Evolutionary conservation across 1,284 basidiomycete genomes (phyloP).

Genomic region (Ustilago vetiveriae): DNA sequence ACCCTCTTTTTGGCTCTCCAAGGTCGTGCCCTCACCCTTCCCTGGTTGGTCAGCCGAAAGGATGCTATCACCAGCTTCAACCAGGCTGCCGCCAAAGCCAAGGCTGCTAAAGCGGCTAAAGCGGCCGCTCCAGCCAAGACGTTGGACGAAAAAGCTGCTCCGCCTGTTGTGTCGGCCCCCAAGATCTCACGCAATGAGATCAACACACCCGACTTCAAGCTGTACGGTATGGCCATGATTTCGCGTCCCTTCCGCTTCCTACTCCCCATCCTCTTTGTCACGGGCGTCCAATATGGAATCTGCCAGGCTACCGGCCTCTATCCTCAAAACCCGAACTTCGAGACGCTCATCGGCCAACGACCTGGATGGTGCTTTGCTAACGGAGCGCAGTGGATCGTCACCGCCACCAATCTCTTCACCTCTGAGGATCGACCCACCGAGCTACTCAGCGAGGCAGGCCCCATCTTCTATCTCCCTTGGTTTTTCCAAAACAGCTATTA

Average conservation of each 20-base stretch:
- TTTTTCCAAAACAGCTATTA: constrained; percentile 52
- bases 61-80: constrained; percentile 27
- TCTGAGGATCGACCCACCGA: constrained; percentile 28
- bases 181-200: constrained; percentile 10
- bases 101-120: constrained; percentile 29
- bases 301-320: constrained; percentile 35
- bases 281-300: constrained; percentile 44
- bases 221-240: constrained; percentile 46
- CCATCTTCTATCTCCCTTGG: constrained; percentile 43
- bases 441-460: constrained; percentile 20
- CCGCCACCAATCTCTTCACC: constrained; percentile 41
- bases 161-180: background rate
- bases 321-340: constrained; percentile 30
- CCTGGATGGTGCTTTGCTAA: constrained; percentile 42
- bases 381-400: constrained; percentile 38
- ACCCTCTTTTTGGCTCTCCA: constrained; percentile 45
- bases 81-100: constrained; percentile 31
- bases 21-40: constrained; percentile 30
- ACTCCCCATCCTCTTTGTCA: constrained; percentile 40
- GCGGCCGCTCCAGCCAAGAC: constrained; percentile 21
- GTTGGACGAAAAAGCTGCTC: constrained; percentile 23
- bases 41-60: constrained; percentile 38
- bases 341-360: constrained; percentile 22
- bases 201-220: constrained; percentile 39
- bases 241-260: constrained; percentile 46